phyloP scores from a whole-genome alignment of 352 stramenopile species.

The Hyaloperonospora arabidopsidis region DNA sequence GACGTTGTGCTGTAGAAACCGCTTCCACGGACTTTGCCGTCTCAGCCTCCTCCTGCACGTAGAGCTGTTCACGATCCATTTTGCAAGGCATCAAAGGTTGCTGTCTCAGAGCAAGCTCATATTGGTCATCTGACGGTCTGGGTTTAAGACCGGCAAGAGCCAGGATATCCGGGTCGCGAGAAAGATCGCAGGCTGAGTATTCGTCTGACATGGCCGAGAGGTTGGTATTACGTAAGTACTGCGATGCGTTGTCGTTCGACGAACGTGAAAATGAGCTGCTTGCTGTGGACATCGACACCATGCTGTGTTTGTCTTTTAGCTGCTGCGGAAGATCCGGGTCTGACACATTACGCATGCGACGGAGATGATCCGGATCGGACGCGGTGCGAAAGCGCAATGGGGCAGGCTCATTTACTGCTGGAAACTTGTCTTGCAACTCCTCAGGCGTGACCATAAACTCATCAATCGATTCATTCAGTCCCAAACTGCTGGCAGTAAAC shows the following conservation, averaged over 20 bases:
- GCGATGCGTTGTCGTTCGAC: slow-evolving; percentile 28
- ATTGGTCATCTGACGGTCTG: slow-evolving; percentile 20
- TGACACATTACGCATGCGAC: slow-evolving; percentile 30
- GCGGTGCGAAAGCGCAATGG: slow-evolving; percentile 27
- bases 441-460: slow-evolving; percentile 25
- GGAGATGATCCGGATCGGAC: slow-evolving; percentile 27
- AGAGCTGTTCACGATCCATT: slow-evolving; percentile 15
- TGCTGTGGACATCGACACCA: slow-evolving; percentile 49
- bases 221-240: slow-evolving; percentile 31
- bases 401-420: slow-evolving; percentile 21
- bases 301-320: slow-evolving; percentile 34
- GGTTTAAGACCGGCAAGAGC: slow-evolving; percentile 40
- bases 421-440: slow-evolving; percentile 32
- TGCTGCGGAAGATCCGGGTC: slow-evolving; percentile 23
- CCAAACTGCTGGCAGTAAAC: slow-evolving; percentile 15
- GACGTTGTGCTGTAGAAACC: not conserved
- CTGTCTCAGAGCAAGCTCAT: slow-evolving; percentile 12
- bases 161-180: slow-evolving; percentile 44
- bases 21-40: slow-evolving; percentile 7
- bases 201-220: slow-evolving; percentile 43
- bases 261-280: slow-evolving; percentile 47
- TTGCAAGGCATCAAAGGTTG: slow-evolving; percentile 3
- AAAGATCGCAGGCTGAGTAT: slow-evolving; percentile 32
- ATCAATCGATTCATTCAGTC: slow-evolving; percentile 22
- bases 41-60: slow-evolving; percentile 16